Conservation (phyloP, 352 stramenopile species). For the Phytophthora fragariaefolia region DNA sequence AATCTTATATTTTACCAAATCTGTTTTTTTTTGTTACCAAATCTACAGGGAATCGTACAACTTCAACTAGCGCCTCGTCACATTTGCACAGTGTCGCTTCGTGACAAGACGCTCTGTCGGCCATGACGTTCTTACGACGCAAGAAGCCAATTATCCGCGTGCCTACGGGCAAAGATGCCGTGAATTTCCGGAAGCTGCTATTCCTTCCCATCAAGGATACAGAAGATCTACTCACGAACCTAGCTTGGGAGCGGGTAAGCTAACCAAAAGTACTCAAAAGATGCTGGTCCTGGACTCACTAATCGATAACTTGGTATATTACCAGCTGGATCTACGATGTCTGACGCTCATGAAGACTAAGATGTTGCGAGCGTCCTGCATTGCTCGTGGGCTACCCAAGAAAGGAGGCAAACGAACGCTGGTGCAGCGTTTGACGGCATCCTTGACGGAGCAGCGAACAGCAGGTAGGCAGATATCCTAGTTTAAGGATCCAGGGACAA, state of each 20-base stretch:
- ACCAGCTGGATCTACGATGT: constrained; percentile 79
- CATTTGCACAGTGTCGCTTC: constrained; percentile 32
- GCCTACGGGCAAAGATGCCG: constrained; percentile 69
- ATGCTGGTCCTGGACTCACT: not conserved
- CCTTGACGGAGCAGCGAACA: constrained; percentile 65
- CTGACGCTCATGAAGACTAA: constrained; percentile 86
- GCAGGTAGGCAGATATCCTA: constrained; percentile 36
- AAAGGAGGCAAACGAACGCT: constrained; percentile 77
- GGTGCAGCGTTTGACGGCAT: constrained; percentile 60
- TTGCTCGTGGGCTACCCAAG: constrained; percentile 60
- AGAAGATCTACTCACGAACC: constrained; percentile 67
- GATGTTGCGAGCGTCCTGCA: constrained; percentile 81
- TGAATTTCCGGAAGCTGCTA: constrained; percentile 84
- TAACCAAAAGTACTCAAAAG: not conserved
- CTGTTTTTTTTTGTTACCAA: too few relatives aligned
- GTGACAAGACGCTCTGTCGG: not conserved
- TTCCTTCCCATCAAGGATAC: constrained; percentile 78
- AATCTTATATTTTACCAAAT: not conserved
- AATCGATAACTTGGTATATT: not conserved
- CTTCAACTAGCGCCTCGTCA: constrained; percentile 23
- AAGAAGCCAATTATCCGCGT: constrained; percentile 77
- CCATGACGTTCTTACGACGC: constrained; percentile 67
- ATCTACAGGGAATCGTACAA: constrained; percentile 1
- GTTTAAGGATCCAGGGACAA: too few relatives aligned
- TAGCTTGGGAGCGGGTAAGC: constrained; percentile 71